Evolutionary conservation across 768 basidiomycete genomes (phyloP), one percentile per base, ranked within the genome.

Genomic region (Megacollybia marginata): DNA sequence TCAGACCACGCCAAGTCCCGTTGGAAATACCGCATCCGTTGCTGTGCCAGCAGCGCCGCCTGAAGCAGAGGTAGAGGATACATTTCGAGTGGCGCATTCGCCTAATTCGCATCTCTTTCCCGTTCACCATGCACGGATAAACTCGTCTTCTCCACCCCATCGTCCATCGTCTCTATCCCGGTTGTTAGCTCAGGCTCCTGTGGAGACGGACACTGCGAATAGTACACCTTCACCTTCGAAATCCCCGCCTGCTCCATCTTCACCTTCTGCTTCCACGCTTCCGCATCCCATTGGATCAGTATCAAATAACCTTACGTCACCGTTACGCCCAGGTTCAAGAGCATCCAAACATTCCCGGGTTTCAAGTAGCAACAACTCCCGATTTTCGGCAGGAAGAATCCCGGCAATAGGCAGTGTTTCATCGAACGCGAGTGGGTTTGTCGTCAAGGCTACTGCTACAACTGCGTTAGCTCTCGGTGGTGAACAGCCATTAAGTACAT

Each of bases 161-260:
- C 83, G 87, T 10, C 87, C 84, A 1, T 90, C 88, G 6, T 89
- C 88, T 2, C 70, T 92, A 52, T 90, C 88, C 12, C 79, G 86
- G 23, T 69, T 92, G 4, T 70, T 91, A 19, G 88, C 88, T 0
- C 88, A 91, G 57, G 89, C 88, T 4, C 66, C 73, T 16, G 60
- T 71, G 19, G 78, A 83, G 57, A 57, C 56, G 19, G 52, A 60
- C 56, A 42, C 57, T 61, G 10, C 60, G 32, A 38, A 60, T 54
- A 51, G 60, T 42, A 45, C 61, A 5, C 65, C 68, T 6, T 70
- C 68, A 2, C 68, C 68, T 20, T 62, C 69, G 13, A 59, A 66
- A 35, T 67, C 67, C 4, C 68, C 66, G 6, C 70, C 66, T 5
- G 65, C 62, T 5, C 67, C 69, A 19, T 61, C 69, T 31, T 66